Percentiles rank a stretch among this genome's conserved stretches.
phyloP scores from a whole-genome alignment of 2,329 filamentous ascomycete species.

The Ploettnerulaceae sp. region DNA sequence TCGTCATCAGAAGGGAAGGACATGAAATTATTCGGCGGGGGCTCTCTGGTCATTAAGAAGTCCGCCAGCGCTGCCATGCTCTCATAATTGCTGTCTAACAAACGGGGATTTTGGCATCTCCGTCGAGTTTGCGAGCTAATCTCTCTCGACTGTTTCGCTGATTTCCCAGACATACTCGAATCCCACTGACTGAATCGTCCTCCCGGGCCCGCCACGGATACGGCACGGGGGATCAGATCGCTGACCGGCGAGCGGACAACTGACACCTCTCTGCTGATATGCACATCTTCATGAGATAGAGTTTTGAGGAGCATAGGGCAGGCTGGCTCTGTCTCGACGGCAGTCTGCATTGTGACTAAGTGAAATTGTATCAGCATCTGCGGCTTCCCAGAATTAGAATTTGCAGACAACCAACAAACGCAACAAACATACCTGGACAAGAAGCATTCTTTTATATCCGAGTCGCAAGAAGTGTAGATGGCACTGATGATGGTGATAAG shows the following conservation, averaged over 20 bases:
- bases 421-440: neutral
- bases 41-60: constrained; percentile 46
- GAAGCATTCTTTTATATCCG: neutral
- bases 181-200: constrained; percentile 11
- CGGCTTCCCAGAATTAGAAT: constrained; percentile 9
- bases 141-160: constrained; percentile 2
- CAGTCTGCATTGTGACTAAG: constrained; percentile 19
- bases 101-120: neutral
- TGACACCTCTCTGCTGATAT: constrained; percentile 16
- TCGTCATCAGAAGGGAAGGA: constrained; percentile 36
- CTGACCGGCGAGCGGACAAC: constrained; percentile 10
- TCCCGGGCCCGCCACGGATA: constrained; percentile 5
- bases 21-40: constrained; percentile 48
- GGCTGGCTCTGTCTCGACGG: constrained; percentile 16
- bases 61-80: constrained; percentile 38
- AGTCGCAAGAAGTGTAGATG: neutral
- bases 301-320: constrained; percentile 1
- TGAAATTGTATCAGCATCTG: constrained; percentile 12
- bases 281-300: constrained; percentile 16
- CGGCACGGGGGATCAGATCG: neutral
- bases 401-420: constrained; percentile 3
- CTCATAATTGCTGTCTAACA: constrained; percentile 20
- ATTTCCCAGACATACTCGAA: constrained; percentile 12
- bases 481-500: no score
- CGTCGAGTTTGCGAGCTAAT: neutral